These are phyloP conservation scores for Brasenia schreberi DNA, from an alignment of 164 flowering plant species.

Conservation along the genomic window DNA sequence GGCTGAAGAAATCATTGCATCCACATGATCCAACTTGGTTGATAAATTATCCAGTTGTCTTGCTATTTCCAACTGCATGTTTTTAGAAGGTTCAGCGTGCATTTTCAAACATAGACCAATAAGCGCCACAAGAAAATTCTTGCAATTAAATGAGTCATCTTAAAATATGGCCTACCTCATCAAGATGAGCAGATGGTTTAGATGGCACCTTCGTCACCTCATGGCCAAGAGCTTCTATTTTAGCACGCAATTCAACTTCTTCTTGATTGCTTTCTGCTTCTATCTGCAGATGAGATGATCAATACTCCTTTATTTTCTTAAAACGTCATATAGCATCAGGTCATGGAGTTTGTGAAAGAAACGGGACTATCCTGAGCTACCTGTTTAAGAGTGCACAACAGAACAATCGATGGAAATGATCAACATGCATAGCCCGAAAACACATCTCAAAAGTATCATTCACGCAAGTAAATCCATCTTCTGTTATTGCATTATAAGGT, in stretches of 20 bases:
- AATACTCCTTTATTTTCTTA: too few relatives aligned
- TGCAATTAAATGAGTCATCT: too few relatives aligned
- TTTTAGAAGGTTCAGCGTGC: not conserved
- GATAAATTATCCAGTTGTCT: constrained; percentile 77
- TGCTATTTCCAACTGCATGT: constrained; percentile 66
- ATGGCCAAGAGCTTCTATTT: constrained; percentile 74
- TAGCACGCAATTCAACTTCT: constrained; percentile 81
- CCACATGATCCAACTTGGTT: constrained; percentile 66
- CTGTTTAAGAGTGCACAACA: too few relatives aligned
- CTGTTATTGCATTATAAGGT: too few relatives aligned
- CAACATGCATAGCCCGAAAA: too few relatives aligned
- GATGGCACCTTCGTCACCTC: constrained; percentile 77
- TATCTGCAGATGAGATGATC: constrained; percentile 30
- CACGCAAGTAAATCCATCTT: too few relatives aligned
- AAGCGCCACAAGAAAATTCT: too few relatives aligned
- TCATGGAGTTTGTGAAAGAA: too few relatives aligned
- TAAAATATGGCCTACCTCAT: constrained; percentile 38
- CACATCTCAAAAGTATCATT: too few relatives aligned
- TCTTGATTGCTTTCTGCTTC: constrained; percentile 71
- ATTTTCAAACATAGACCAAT: not conserved
- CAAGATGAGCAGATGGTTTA: constrained; percentile 37
- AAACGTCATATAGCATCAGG: too few relatives aligned
- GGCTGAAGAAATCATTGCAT: constrained; percentile 78
- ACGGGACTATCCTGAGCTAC: too few relatives aligned
- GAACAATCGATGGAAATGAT: too few relatives aligned